phyloP scores from a whole-genome alignment of 2,329 filamentous ascomycete genomes.

The Pyricularia sp. region DNA sequence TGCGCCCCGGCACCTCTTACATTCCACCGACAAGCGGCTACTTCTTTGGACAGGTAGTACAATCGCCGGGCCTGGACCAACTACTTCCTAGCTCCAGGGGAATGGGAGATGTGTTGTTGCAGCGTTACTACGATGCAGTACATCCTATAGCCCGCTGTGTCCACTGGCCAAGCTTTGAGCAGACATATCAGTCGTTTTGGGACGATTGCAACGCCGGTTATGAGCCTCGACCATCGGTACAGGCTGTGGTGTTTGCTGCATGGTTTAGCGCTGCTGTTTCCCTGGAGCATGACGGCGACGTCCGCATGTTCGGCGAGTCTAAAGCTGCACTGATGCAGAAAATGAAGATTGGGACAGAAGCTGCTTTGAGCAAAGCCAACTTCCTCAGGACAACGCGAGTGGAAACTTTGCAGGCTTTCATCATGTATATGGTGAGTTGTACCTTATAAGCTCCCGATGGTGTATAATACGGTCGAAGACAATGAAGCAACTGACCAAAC shows the following conservation, averaged over 20 bases:
- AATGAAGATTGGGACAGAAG: slow-evolving; percentile 54
- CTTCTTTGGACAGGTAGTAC: slow-evolving; percentile 43
- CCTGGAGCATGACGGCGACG: slow-evolving; percentile 40
- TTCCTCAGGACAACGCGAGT: slow-evolving; percentile 57
- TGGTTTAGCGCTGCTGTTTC: slow-evolving; percentile 59
- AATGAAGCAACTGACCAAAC: slow-evolving; percentile 8
- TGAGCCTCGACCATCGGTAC: slow-evolving; percentile 50
- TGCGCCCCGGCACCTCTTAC: slow-evolving; percentile 52
- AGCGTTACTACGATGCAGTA: slow-evolving; percentile 55
- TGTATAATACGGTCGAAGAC: not conserved
- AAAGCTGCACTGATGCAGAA: slow-evolving; percentile 46
- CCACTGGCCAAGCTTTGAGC: slow-evolving; percentile 54
- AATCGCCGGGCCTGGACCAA: slow-evolving; percentile 38
- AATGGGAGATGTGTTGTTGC: slow-evolving; percentile 47
- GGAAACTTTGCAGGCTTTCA: slow-evolving; percentile 64
- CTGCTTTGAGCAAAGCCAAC: slow-evolving; percentile 53
- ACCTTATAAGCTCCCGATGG: not conserved
- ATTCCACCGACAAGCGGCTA: slow-evolving; percentile 55
- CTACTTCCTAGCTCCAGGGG: slow-evolving; percentile 42
- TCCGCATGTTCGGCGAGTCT: slow-evolving; percentile 36
- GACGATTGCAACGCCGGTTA: slow-evolving; percentile 41
- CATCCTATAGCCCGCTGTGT: slow-evolving; percentile 56
- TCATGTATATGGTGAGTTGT: slow-evolving; percentile 58
- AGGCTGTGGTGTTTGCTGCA: slow-evolving; percentile 56
- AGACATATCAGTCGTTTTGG: slow-evolving; percentile 54